Evolutionary conservation across 768 basidiomycete species (phyloP).

Genomic region (Mycena leptocephala): DNA sequence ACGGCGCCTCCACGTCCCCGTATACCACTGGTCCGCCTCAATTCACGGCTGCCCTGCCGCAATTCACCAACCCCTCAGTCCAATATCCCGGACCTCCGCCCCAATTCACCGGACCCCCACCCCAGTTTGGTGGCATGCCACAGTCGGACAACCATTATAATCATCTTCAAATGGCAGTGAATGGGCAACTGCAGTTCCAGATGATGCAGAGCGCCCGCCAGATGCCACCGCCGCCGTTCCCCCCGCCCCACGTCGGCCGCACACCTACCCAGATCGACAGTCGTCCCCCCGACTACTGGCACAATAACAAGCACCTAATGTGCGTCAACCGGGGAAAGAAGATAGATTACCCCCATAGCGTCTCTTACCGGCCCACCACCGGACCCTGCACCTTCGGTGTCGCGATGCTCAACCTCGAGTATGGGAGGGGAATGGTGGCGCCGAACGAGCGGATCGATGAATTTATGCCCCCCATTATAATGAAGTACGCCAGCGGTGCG

Average conservation of each 20-base stretch:
- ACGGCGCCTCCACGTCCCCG: background rate
- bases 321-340: conserved; percentile 10
- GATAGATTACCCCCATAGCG: conserved; percentile 5
- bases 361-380: conserved; percentile 21
- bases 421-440: conserved; percentile 9
- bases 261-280: conserved; percentile 28
- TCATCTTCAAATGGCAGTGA: background rate
- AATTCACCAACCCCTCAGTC: no score
- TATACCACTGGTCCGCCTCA: no score
- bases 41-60: no score
- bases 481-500: conserved; percentile 3
- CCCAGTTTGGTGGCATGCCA: background rate
- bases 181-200: background rate
- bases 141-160: background rate
- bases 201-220: background rate
- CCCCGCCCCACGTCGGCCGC: background rate
- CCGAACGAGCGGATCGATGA: background rate
- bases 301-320: conserved; percentile 23
- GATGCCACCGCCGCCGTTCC: background rate
- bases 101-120: background rate
- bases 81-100: background rate
- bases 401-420: conserved; percentile 31
- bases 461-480: background rate
- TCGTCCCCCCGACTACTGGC: conserved; percentile 33
- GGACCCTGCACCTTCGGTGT: conserved; percentile 34